phyloP scores from a whole-genome alignment of 495 filamentous ascomycete genomes.

The Penicillium herquei region DNA sequence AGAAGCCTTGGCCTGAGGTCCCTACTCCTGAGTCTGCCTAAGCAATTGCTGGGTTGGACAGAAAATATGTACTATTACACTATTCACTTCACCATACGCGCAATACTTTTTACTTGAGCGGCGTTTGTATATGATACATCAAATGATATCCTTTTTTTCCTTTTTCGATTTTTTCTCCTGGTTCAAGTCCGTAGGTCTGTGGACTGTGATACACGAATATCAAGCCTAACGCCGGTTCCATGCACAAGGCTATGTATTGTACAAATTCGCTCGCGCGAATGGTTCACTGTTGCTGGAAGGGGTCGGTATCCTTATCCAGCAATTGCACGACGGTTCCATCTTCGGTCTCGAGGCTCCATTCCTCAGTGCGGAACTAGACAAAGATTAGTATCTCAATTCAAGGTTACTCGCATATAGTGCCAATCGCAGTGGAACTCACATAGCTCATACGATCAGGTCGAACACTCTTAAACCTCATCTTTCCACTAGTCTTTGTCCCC shows the following conservation, averaged over 20 bases:
- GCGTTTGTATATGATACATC: slow-evolving; percentile 49
- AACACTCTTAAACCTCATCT: slow-evolving; percentile 78
- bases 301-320: slow-evolving; percentile 59
- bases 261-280: slow-evolving; percentile 11
- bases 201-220: no score
- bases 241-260: slow-evolving; percentile 26
- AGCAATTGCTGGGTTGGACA: slow-evolving; percentile 32
- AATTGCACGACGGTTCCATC: slow-evolving; percentile 66
- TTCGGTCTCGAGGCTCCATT: slow-evolving; percentile 71
- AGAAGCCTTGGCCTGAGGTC: slow-evolving; percentile 77
- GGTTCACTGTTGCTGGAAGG: slow-evolving; percentile 47
- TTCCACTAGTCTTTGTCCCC: slow-evolving; percentile 67
- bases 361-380: slow-evolving; percentile 65
- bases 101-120: slow-evolving; percentile 42
- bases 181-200: not conserved
- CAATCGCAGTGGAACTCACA: slow-evolving; percentile 44
- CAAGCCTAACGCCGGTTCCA: slow-evolving; percentile 26
- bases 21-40: slow-evolving; percentile 41
- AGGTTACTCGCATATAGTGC: no score
- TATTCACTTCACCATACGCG: slow-evolving; percentile 37
- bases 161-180: not conserved
- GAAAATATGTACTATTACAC: slow-evolving; percentile 43
- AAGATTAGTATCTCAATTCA: not conserved
- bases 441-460: slow-evolving; percentile 70
- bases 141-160: slow-evolving; percentile 44